Conservation (phyloP, 2,329 filamentous ascomycete genomes). For the Rhexocercosporidium sp. region DNA sequence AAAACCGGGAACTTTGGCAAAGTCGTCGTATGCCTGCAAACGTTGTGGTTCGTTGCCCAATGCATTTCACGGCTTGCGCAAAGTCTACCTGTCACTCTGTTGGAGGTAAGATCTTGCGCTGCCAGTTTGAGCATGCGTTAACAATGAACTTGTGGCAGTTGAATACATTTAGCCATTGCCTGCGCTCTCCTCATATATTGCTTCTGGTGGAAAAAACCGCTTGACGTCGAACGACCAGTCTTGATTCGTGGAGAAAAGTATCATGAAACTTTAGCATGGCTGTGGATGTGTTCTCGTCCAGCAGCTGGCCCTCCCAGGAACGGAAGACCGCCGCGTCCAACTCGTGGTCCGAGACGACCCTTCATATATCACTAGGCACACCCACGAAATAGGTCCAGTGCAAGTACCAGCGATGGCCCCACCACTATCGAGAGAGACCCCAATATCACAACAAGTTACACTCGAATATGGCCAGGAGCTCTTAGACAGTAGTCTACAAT, state of each 20-base stretch:
- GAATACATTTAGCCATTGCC: neutral
- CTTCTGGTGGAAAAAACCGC: slow-evolving; percentile 15
- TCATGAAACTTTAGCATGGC: neutral
- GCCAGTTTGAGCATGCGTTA: neutral
- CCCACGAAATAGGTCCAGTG: neutral
- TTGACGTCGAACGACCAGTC: slow-evolving; percentile 3
- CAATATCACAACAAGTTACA: neutral
- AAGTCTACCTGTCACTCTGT: slow-evolving; percentile 8
- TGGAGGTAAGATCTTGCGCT: neutral
- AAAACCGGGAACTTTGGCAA: slow-evolving; percentile 10
- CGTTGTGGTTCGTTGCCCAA: slow-evolving; percentile 7
- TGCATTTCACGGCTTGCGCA: slow-evolving; percentile 4
- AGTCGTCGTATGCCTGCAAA: slow-evolving; percentile 4
- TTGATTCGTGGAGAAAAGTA: neutral
- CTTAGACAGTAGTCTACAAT: neutral
- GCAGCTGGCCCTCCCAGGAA: neutral
- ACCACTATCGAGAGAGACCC: neutral
- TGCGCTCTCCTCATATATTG: slow-evolving; percentile 10
- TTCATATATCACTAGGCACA: neutral
- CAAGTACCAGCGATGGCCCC: neutral
- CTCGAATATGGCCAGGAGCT: neutral
- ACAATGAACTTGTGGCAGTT: neutral
- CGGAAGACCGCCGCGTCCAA: neutral
- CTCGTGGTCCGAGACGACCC: neutral
- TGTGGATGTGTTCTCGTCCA: slow-evolving; percentile 1